Percentiles rank a stretch among this genome's conserved stretches.
Conservation (phyloP, 805 yeast species). For the Debaryomyces maramus region DNA sequence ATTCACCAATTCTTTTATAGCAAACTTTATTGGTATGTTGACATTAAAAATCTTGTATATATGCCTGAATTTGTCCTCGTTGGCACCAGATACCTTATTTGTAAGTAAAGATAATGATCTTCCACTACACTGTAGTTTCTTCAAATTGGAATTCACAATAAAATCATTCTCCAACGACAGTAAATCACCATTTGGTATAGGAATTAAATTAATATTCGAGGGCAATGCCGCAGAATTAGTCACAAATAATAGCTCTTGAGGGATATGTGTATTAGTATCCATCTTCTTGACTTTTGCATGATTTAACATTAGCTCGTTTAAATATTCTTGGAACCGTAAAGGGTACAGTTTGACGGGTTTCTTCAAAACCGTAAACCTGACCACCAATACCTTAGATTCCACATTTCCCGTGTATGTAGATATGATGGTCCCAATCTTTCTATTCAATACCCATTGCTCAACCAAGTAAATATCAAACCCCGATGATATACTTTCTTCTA, state of each 20-base stretch:
- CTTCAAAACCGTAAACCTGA: conserved; percentile 55
- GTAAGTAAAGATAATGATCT: conserved; percentile 72
- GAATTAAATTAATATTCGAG: conserved; percentile 67
- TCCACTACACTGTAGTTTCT: conserved; percentile 80
- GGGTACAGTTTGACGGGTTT: conserved; percentile 50
- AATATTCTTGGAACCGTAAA: conserved; percentile 52
- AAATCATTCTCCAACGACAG: conserved; percentile 56
- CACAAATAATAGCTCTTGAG: conserved; percentile 55
- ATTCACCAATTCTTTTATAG: conserved; percentile 72
- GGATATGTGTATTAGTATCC: conserved; percentile 15
- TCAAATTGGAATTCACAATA: conserved; percentile 72
- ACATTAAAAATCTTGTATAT: conserved; percentile 58
- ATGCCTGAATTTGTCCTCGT: conserved; percentile 78
- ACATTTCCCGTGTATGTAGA: conserved; percentile 85
- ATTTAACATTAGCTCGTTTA: conserved; percentile 63
- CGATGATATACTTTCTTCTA: conserved; percentile 48
- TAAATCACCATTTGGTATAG: conserved; percentile 61
- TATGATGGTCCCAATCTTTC: conserved; percentile 66
- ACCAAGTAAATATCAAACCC: conserved; percentile 92
- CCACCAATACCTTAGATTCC: conserved; percentile 59
- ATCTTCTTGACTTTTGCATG: conserved; percentile 67
- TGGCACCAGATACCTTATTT: conserved; percentile 68
- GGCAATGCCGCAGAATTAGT: conserved; percentile 83
- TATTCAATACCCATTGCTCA: conserved; percentile 88
- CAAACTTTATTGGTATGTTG: conserved; percentile 58